Percentiles rank a stretch among this genome's conserved stretches.
Conservation (phyloP, 192 early-diverging fungal species). For the Allomyces macrogynus region DNA sequence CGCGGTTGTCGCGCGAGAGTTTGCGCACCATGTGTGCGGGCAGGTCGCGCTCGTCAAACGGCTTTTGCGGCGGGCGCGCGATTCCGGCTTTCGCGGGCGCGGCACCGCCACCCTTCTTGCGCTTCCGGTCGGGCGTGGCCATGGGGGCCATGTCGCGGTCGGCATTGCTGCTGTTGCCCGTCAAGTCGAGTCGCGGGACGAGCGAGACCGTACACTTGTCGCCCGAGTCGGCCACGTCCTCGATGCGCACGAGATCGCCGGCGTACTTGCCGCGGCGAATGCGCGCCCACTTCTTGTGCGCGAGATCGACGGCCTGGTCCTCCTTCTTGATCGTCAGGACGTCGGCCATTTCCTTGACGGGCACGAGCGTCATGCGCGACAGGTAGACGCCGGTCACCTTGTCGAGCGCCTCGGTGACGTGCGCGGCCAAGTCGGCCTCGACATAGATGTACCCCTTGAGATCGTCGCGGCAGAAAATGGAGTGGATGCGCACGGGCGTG, state of each 20-base stretch:
- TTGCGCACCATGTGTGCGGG: background rate
- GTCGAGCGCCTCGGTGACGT: slow-evolving; percentile 52
- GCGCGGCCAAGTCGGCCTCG: slow-evolving; percentile 56
- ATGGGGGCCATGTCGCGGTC: background rate
- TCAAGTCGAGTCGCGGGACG: slow-evolving; percentile 54
- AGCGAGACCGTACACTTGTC: slow-evolving; percentile 45
- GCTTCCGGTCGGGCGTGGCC: background rate
- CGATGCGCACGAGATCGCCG: slow-evolving; percentile 71
- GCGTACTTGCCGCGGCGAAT: slow-evolving; percentile 80
- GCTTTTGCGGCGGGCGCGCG: slow-evolving; percentile 45
- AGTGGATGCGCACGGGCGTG: slow-evolving; percentile 48
- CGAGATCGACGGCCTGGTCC: slow-evolving; percentile 33
- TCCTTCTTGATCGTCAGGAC: slow-evolving; percentile 55
- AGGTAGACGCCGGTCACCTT: slow-evolving; percentile 56
- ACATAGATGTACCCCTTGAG: slow-evolving; percentile 81
- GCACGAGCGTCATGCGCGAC: slow-evolving; percentile 54
- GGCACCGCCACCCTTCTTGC: slow-evolving; percentile 3
- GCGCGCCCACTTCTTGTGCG: slow-evolving; percentile 61
- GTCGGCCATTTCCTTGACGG: slow-evolving; percentile 78
- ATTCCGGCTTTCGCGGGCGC: slow-evolving; percentile 14
- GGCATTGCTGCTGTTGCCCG: background rate
- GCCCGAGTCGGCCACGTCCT: slow-evolving; percentile 40
- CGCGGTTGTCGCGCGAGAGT: slow-evolving; percentile 1
- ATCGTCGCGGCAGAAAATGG: slow-evolving; percentile 63
- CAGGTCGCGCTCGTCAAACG: slow-evolving; percentile 45